Evolutionary conservation across 106 monocot genomes (phyloP).

Genomic region (Xerophyta viscosa): DNA sequence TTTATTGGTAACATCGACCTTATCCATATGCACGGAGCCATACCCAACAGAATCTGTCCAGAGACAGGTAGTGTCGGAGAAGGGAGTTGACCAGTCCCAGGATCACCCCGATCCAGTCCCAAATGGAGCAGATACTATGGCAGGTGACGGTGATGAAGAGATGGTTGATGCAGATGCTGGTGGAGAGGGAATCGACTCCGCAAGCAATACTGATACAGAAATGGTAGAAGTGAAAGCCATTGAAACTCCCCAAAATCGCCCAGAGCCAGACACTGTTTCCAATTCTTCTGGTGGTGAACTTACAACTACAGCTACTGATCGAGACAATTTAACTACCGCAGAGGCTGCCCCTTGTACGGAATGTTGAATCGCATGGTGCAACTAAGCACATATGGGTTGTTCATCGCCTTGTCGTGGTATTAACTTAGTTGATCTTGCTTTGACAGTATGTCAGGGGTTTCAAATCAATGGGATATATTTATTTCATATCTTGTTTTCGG

Average conservation of each 20-base stretch:
- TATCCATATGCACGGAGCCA: conserved; percentile 56
- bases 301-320: too few species aligned
- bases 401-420: too few species aligned
- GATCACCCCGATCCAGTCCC: conserved; percentile 7
- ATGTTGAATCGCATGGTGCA: too few species aligned
- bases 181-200: conserved; percentile 10
- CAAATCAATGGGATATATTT: too few species aligned
- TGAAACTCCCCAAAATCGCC: conserved; percentile 1
- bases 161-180: conserved; percentile 69
- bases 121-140: conserved; percentile 30
- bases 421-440: too few species aligned
- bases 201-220: conserved; percentile 31
- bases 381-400: too few species aligned
- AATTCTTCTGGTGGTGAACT: too few species aligned
- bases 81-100: background rate
- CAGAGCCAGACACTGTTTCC: background rate
- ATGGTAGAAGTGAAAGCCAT: conserved; percentile 42
- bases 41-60: conserved; percentile 25
- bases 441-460: too few species aligned
- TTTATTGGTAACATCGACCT: conserved; percentile 77
- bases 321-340: too few species aligned
- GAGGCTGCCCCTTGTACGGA: too few species aligned
- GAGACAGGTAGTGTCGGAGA: conserved; percentile 5
- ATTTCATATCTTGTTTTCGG: too few species aligned
- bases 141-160: conserved; percentile 60